phyloP scores from a whole-genome alignment of 2,329 filamentous ascomycete species.

The Monosporascus sp. region DNA sequence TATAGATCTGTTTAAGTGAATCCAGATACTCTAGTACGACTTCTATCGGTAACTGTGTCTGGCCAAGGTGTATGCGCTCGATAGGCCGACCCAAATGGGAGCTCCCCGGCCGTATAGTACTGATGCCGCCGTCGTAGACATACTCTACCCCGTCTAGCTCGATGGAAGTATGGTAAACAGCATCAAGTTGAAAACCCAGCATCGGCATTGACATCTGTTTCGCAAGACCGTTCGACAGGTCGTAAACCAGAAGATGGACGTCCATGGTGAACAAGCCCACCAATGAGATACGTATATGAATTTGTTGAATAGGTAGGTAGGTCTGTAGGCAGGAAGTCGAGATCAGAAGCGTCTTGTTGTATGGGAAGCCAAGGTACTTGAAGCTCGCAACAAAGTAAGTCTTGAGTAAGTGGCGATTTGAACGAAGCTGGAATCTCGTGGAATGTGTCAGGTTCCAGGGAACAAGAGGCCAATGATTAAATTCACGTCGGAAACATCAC shows the following conservation, averaged over 20 bases:
- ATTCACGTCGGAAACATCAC: too few relatives aligned
- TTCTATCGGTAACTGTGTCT: slow-evolving; percentile 71
- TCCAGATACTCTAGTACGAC: slow-evolving; percentile 83
- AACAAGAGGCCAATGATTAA: too few relatives aligned
- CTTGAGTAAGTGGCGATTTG: too few relatives aligned
- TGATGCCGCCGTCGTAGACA: slow-evolving; percentile 82
- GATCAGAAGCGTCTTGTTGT: background rate
- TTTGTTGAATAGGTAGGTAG: too few relatives aligned
- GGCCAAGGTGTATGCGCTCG: slow-evolving; percentile 68
- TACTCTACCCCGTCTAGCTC: slow-evolving; percentile 83
- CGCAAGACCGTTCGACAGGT: slow-evolving; percentile 61
- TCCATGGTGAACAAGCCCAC: slow-evolving; percentile 48
- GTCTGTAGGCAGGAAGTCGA: background rate
- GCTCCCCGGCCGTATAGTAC: slow-evolving; percentile 70
- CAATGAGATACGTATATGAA: too few relatives aligned
- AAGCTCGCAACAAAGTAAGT: too few relatives aligned
- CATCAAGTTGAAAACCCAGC: slow-evolving; percentile 66
- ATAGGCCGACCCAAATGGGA: slow-evolving; percentile 86
- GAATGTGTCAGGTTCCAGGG: too few relatives aligned
- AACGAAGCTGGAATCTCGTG: too few relatives aligned
- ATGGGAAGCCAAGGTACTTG: too few relatives aligned
- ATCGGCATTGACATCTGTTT: slow-evolving; percentile 48
- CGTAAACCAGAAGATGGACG: slow-evolving; percentile 72
- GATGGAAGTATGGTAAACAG: slow-evolving; percentile 91
- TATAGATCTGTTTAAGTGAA: slow-evolving; percentile 77